Evolutionary conservation across 306 rosid species (phyloP).

Genomic region (Cajanus cajan): DNA sequence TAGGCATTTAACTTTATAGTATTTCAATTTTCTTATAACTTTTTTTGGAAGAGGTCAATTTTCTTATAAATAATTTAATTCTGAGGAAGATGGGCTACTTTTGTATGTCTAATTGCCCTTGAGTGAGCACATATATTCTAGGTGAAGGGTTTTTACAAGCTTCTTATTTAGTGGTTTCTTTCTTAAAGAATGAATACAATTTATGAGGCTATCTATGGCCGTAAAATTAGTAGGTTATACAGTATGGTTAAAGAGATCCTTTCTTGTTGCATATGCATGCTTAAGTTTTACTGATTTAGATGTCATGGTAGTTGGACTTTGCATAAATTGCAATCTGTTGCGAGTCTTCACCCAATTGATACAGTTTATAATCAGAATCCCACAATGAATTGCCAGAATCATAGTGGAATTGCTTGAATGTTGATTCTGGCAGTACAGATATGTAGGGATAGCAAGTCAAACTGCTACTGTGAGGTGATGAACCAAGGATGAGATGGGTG

Average conservation of each 20-base stretch:
- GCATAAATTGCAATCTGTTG: background rate
- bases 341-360: background rate
- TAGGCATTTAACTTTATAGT: background rate
- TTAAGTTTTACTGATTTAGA: background rate
- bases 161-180: constrained; percentile 13
- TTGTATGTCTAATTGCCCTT: background rate
- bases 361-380: background rate
- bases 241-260: background rate
- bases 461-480: background rate
- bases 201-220: background rate
- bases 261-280: background rate
- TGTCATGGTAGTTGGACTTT: background rate
- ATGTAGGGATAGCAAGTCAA: background rate
- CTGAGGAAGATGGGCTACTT: background rate
- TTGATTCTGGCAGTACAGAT: background rate
- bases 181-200: background rate
- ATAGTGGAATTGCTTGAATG: background rate
- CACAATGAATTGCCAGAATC: background rate
- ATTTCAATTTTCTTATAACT: background rate
- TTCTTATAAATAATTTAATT: background rate
- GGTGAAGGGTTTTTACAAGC: background rate
- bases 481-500: background rate
- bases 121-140: background rate
- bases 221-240: background rate
- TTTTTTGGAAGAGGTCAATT: too few species aligned